phyloP scores from a whole-genome alignment of 768 basidiomycete species.

The Podaxis rugospora region DNA sequence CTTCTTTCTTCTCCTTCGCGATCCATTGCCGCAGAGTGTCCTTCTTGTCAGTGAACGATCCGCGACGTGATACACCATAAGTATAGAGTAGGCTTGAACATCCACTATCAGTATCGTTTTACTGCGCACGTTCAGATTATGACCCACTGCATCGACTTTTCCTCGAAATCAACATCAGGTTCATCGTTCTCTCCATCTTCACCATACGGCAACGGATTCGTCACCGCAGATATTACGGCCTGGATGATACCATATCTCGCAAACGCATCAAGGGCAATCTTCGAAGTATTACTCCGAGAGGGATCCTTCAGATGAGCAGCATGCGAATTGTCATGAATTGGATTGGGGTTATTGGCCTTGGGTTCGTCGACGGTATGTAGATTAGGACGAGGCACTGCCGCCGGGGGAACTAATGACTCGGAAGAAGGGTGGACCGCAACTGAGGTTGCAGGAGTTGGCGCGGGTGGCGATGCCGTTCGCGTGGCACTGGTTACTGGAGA shows the following conservation, averaged over 20 bases:
- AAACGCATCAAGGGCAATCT: constrained; percentile 45
- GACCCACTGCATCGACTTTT: constrained; percentile 53
- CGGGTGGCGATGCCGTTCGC: neutral
- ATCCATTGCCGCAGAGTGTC: constrained; percentile 24
- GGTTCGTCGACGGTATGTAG: constrained; percentile 16
- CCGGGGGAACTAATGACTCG: constrained; percentile 9
- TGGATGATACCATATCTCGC: constrained; percentile 39
- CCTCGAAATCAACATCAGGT: constrained; percentile 59
- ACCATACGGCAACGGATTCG: constrained; percentile 57
- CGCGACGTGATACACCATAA: constrained; percentile 39
- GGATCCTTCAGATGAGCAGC: constrained; percentile 58
- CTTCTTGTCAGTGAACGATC: constrained; percentile 25
- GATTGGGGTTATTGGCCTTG: constrained; percentile 15
- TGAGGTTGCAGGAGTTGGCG: neutral
- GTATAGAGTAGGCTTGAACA: constrained; percentile 45
- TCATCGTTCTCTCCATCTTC: constrained; percentile 60
- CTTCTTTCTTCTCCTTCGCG: constrained; percentile 14
- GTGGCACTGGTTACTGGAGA: constrained; percentile 5
- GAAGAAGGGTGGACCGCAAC: neutral
- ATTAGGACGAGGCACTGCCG: constrained; percentile 14
- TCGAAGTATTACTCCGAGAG: constrained; percentile 46
- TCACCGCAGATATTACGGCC: constrained; percentile 47
- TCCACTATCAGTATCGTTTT: neutral
- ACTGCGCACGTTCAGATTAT: neutral
- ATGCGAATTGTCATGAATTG: constrained; percentile 72